Evolutionary conservation across 169 alveolate species (phyloP).

Genomic region (Blepharisma undulans): DNA sequence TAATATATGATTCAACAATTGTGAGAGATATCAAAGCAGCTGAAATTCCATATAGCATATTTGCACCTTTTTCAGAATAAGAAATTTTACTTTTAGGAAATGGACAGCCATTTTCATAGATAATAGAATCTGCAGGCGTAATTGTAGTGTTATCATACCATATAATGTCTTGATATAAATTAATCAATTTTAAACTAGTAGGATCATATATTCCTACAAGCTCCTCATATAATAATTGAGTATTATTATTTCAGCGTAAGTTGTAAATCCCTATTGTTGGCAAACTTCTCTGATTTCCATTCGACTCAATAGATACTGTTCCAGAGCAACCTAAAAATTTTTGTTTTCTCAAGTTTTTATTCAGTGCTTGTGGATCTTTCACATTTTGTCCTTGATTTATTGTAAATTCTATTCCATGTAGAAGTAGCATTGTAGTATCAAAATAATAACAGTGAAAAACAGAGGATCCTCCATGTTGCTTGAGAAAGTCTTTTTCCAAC

Average conservation of each 20-base stretch:
- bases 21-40: background rate
- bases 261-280: background rate
- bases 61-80: background rate
- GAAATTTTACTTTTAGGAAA: background rate
- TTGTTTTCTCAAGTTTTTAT: background rate
- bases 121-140: background rate
- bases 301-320: background rate
- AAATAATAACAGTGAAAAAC: background rate
- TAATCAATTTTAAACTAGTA: background rate
- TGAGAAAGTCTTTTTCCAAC: background rate
- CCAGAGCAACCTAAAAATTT: background rate
- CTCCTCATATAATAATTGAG: background rate
- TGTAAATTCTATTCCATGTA: background rate
- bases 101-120: background rate
- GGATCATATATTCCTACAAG: background rate
- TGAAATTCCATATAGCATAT: background rate
- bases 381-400: background rate
- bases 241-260: background rate
- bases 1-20: background rate
- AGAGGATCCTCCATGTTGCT: background rate
- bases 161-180: background rate
- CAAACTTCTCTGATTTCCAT: background rate
- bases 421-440: background rate
- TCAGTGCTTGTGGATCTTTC: background rate
- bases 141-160: background rate